These are phyloP conservation scores for Smithsoniella earleae DNA, from an alignment of 163 green algal genomes.

Conservation along the genomic window DNA sequence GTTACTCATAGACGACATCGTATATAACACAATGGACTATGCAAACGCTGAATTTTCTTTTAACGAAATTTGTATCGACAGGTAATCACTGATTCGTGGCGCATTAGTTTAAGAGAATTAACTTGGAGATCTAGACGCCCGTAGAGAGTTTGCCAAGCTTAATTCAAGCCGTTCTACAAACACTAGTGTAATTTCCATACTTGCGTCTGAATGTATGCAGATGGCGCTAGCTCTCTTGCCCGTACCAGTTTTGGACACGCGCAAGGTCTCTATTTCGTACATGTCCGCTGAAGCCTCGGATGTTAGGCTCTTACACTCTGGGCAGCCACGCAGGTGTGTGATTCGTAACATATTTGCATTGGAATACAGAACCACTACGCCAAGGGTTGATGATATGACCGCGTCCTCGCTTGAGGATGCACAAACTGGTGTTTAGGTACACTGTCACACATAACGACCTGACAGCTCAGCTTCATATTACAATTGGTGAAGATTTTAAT, in stretches of 20 bases:
- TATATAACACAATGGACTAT: too few relatives aligned
- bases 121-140: too few relatives aligned
- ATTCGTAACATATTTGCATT: not conserved
- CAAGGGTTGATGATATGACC: not conserved
- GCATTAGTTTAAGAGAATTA: too few relatives aligned
- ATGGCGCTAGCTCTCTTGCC: not conserved
- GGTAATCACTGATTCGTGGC: too few relatives aligned
- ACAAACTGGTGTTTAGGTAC: slow-evolving; percentile 59
- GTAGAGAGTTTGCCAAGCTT: too few relatives aligned
- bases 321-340: not conserved
- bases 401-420: too few relatives aligned
- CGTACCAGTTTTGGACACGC: not conserved
- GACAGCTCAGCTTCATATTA: slow-evolving; percentile 69
- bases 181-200: too few relatives aligned
- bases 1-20: too few relatives aligned
- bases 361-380: not conserved
- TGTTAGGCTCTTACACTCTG: not conserved
- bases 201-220: slow-evolving; percentile 17
- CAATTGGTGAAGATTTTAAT: slow-evolving; percentile 72
- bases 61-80: too few relatives aligned
- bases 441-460: slow-evolving; percentile 93
- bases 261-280: not conserved
- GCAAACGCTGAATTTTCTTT: too few relatives aligned
- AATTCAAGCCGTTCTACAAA: too few relatives aligned
- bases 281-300: slow-evolving; percentile 14